Evolutionary conservation across 805 yeast genomes (phyloP).

Genomic region (Candida methanosorbosa): DNA sequence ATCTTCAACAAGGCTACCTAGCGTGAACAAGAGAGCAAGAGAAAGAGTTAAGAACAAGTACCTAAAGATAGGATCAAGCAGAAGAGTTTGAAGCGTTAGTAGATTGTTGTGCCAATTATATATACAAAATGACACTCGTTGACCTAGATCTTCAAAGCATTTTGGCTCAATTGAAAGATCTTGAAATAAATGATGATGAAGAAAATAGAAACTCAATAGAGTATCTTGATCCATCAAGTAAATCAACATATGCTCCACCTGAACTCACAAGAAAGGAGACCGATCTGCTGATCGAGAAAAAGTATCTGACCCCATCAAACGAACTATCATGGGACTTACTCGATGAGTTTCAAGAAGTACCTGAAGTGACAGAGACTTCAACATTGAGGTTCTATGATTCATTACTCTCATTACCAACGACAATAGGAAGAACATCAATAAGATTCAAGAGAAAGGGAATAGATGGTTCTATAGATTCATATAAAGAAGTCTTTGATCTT

Average conservation of each 20-base stretch:
- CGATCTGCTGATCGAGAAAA: conserved; percentile 21
- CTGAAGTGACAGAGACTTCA: conserved; percentile 23
- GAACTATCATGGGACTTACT: conserved; percentile 63
- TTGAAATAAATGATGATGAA: neutral
- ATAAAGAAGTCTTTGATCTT: conserved; percentile 51
- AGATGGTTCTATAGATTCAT: conserved; percentile 55
- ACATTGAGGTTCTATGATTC: conserved; percentile 29
- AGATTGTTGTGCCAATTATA: too few relatives aligned
- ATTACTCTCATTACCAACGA: conserved; percentile 50
- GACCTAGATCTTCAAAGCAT: conserved; percentile 5
- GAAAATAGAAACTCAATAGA: conserved; percentile 2
- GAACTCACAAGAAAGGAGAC: conserved; percentile 6
- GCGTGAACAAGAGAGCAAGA: too few relatives aligned
- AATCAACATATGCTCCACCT: conserved; percentile 5
- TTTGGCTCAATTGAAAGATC: conserved; percentile 2
- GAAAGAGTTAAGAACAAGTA: too few relatives aligned
- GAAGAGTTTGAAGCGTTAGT: too few relatives aligned
- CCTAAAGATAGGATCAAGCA: too few relatives aligned
- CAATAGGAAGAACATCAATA: conserved; percentile 53
- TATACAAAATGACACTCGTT: conserved; percentile 2
- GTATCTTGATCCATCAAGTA: conserved; percentile 11
- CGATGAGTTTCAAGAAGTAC: conserved; percentile 55
- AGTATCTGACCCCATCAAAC: conserved; percentile 55
- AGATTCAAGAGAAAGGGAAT: conserved; percentile 71
- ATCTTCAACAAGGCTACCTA: too few relatives aligned